Percentiles rank a stretch among this genome's conserved stretches.
These are phyloP conservation scores for Corchorus capsularis DNA, from an alignment of 345 rosid species.

Conservation along the genomic window DNA sequence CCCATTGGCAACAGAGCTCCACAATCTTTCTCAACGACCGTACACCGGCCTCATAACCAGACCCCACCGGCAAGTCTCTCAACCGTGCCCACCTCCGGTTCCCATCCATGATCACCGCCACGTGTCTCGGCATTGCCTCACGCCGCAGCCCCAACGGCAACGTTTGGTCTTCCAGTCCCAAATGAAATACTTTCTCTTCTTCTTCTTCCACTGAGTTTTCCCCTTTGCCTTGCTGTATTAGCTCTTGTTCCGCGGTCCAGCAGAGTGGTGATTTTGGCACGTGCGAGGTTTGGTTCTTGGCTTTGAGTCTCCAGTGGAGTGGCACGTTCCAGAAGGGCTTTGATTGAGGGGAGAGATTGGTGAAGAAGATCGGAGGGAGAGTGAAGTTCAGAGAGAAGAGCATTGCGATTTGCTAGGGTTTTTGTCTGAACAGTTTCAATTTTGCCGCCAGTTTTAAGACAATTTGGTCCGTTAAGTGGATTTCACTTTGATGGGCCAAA, in stretches of 20 bases:
- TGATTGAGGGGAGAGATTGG: not conserved
- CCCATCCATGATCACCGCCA: constrained; percentile 35
- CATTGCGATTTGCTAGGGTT: constrained; percentile 26
- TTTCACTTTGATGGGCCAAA: not conserved
- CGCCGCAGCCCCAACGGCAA: constrained; percentile 20
- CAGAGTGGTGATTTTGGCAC: constrained; percentile 4
- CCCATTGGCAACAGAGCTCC: constrained; percentile 32
- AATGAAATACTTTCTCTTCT: not conserved
- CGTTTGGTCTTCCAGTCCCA: not conserved
- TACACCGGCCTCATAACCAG: constrained; percentile 35
- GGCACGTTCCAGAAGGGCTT: not conserved
- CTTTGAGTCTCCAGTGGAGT: not conserved
- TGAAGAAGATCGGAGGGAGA: constrained; percentile 13
- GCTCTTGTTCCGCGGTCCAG: not conserved
- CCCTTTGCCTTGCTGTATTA: not conserved
- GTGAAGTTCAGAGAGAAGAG: constrained; percentile 33
- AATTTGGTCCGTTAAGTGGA: not conserved
- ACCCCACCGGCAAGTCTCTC: constrained; percentile 19
- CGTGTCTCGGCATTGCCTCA: constrained; percentile 33
- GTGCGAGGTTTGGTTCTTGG: not conserved
- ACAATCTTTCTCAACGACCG: constrained; percentile 21
- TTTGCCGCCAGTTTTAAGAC: too few relatives aligned
- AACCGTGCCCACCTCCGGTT: constrained; percentile 30
- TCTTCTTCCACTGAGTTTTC: not conserved
- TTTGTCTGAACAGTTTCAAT: not conserved